These are phyloP conservation scores for Backusella morwellensis DNA, from an alignment of 192 early-diverging fungal species.

Conservation along the genomic window DNA sequence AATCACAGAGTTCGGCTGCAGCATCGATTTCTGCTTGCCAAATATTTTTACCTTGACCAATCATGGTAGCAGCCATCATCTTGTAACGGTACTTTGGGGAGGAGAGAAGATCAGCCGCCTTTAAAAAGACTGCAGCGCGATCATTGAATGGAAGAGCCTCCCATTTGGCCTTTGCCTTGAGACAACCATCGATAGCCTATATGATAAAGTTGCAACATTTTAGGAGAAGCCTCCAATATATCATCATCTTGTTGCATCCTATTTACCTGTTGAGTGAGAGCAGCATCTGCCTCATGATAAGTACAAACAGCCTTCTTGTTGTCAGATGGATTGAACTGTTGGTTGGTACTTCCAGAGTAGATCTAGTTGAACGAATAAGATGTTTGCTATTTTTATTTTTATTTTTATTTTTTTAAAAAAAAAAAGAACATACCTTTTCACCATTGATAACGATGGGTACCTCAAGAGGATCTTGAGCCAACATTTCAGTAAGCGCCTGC, in stretches of 20 bases:
- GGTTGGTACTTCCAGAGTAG: constrained; percentile 56
- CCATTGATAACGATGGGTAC: constrained; percentile 90
- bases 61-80: constrained; percentile 93
- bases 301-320: constrained; percentile 77
- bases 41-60: constrained; percentile 97
- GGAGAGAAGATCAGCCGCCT: constrained; percentile 90
- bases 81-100: constrained; percentile 77
- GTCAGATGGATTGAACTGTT: constrained; percentile 84
- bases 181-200: constrained; percentile 81
- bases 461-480: constrained; percentile 62
- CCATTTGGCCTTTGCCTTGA: constrained; percentile 84
- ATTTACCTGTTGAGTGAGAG: constrained; percentile 36
- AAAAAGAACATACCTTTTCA: constrained; percentile 55
- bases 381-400: not conserved
- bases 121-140: constrained; percentile 93
- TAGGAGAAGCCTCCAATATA: not conserved
- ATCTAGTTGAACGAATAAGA: constrained; percentile 39
- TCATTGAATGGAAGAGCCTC: constrained; percentile 93
- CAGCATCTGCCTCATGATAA: constrained; percentile 80
- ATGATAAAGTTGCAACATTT: not conserved
- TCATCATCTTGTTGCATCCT: not conserved
- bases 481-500: constrained; percentile 73
- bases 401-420: not conserved
- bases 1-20: constrained; percentile 94
- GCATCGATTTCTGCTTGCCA: constrained; percentile 99